These are phyloP conservation scores for Epichloe bromicola DNA, from an alignment of 2,329 filamentous ascomycete species.

Conservation along the genomic window DNA sequence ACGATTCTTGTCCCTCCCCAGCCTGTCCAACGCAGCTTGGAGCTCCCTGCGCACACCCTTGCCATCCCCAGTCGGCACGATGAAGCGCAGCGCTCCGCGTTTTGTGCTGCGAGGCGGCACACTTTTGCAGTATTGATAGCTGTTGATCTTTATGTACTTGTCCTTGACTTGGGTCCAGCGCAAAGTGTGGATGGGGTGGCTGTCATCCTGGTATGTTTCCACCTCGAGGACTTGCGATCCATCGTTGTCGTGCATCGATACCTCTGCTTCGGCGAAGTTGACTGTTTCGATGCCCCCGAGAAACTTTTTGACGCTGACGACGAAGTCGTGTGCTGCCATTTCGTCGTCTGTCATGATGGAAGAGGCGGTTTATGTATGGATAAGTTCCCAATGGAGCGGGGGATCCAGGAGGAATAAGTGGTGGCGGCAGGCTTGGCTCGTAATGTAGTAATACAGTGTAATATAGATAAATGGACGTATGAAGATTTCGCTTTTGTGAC, in stretches of 20 bases:
- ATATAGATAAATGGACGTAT: too few relatives aligned
- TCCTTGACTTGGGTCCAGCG: conserved; percentile 6
- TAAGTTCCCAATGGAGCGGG: too few relatives aligned
- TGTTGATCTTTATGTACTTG: conserved; percentile 6
- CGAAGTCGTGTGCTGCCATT: not conserved
- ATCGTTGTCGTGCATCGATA: not conserved
- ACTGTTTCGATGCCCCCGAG: not conserved
- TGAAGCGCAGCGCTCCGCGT: not conserved
- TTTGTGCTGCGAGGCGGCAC: not conserved
- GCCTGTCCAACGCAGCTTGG: not conserved
- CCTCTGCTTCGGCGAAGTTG: not conserved
- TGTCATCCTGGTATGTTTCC: not conserved
- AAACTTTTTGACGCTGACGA: not conserved
- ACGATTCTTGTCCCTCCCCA: not conserved
- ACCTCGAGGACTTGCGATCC: not conserved
- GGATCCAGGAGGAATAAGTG: too few relatives aligned
- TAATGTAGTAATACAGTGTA: too few relatives aligned
- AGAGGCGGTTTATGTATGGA: too few relatives aligned
- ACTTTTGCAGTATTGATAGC: conserved; percentile 4
- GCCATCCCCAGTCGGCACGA: not conserved
- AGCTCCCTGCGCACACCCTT: not conserved
- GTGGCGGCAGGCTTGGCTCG: too few relatives aligned
- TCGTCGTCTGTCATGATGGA: not conserved
- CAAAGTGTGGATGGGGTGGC: conserved; percentile 7
- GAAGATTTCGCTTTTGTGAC: too few relatives aligned